These are phyloP conservation scores for Pseudomassariella vexata DNA, from an alignment of 2,329 filamentous ascomycete species.

Conservation along the genomic window DNA sequence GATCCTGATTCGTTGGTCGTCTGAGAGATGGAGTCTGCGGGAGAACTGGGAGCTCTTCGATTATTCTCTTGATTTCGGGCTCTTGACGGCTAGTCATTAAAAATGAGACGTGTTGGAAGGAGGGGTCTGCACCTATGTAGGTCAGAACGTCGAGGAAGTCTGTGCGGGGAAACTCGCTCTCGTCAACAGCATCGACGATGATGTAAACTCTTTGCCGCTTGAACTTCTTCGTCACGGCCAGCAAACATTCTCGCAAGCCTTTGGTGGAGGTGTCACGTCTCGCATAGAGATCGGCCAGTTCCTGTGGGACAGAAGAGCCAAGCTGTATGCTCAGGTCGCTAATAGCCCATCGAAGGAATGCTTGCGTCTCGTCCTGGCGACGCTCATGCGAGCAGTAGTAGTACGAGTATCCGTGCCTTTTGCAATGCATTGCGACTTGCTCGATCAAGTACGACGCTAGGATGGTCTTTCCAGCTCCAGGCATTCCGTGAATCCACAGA, in stretches of 20 bases:
- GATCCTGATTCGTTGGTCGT: too few species aligned
- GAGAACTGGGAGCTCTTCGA: conserved; percentile 7
- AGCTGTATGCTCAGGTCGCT: conserved; percentile 17
- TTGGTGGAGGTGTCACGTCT: conserved; percentile 7
- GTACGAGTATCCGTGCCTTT: conserved; percentile 14
- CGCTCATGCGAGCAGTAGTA: conserved; percentile 25
- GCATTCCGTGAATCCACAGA: conserved; percentile 14
- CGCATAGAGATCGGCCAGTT: conserved; percentile 10
- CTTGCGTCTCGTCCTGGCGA: conserved; percentile 19
- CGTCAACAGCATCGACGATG: conserved; percentile 24
- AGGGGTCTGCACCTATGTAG: conserved; percentile 13
- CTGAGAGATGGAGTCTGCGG: too few species aligned
- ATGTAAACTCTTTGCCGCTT: conserved; percentile 16
- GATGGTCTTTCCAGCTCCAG: conserved; percentile 22
- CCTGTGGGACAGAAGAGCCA: conserved; percentile 10
- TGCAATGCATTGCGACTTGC: conserved; percentile 9
- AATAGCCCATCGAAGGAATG: conserved; percentile 20
- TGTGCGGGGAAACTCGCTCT: conserved; percentile 15
- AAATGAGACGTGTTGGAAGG: conserved; percentile 18
- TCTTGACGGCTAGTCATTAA: conserved; percentile 24
- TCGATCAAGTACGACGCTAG: conserved; percentile 22
- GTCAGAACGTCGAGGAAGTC: conserved; percentile 15
- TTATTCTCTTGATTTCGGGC: conserved; percentile 15
- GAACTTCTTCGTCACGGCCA: conserved; percentile 13
- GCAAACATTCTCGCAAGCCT: conserved; percentile 14